These are phyloP conservation scores for Mycena galericulata DNA, from an alignment of 768 basidiomycete genomes.

Conservation along the genomic window DNA sequence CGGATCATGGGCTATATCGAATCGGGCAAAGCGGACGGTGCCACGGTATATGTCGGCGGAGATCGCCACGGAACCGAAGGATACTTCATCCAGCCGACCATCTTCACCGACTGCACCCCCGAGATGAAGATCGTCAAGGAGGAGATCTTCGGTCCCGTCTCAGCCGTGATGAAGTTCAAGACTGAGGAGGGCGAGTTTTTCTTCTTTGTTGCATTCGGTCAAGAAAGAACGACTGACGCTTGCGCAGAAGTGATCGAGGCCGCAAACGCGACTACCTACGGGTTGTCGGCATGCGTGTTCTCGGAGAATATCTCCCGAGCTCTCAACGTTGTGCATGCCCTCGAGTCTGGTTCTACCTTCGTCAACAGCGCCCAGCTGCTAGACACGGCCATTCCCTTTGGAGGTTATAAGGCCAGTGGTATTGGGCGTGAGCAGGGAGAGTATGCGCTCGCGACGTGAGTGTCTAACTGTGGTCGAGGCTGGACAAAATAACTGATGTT, in stretches of 20 bases:
- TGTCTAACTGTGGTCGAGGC: constrained; percentile 20
- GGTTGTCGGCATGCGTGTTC: constrained; percentile 91
- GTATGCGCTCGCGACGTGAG: constrained; percentile 75
- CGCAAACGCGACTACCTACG: constrained; percentile 91
- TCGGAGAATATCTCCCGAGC: constrained; percentile 82
- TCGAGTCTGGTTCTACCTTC: constrained; percentile 75
- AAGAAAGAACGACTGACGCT: constrained; percentile 42
- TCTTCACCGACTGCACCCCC: constrained; percentile 70
- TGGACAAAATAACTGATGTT: not conserved
- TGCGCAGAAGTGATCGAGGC: constrained; percentile 68
- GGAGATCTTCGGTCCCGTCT: constrained; percentile 83
- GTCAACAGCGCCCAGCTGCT: constrained; percentile 64
- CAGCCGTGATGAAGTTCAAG: constrained; percentile 76
- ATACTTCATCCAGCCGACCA: constrained; percentile 76
- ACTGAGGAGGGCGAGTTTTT: constrained; percentile 55
- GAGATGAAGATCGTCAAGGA: constrained; percentile 77
- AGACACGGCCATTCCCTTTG: constrained; percentile 77
- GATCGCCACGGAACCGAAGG: constrained; percentile 65
- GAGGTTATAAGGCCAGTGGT: constrained; percentile 88
- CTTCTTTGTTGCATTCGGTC: not conserved
- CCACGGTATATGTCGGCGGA: constrained; percentile 72
- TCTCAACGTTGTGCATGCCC: constrained; percentile 73
- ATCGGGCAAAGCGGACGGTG: constrained; percentile 75
- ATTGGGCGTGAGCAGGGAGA: constrained; percentile 86
- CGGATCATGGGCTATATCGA: constrained; percentile 80